phyloP scores from a whole-genome alignment of 1,284 basidiomycete genomes.

The Puccinia hordei region DNA sequence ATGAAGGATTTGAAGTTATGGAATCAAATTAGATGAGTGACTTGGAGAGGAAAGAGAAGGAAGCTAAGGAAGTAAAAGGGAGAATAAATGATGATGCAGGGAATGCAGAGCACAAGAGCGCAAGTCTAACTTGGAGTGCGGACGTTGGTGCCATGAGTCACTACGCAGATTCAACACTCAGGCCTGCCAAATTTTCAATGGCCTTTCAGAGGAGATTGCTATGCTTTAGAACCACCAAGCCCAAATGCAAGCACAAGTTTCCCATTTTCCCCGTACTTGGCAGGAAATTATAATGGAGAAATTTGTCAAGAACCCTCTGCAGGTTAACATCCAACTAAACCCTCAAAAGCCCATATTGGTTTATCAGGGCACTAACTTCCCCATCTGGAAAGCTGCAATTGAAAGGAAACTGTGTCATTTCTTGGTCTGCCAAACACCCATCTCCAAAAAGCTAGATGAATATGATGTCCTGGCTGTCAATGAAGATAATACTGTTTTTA shows the following conservation, averaged over 20 bases:
- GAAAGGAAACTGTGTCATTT: neutral
- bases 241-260: neutral
- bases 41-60: no score
- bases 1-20: no score
- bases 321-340: neutral
- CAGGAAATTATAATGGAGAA: neutral
- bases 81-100: no score
- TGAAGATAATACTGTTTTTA: neutral
- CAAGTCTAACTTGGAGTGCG: no score
- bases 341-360: neutral
- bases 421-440: neutral
- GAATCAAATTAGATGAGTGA: no score
- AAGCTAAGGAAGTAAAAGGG: no score
- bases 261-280: neutral
- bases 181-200: neutral
- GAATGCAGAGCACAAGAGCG: no score
- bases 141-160: no score
- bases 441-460: neutral
- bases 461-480: neutral
- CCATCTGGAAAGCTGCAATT: neutral
- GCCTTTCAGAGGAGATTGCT: neutral
- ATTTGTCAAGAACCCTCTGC: neutral
- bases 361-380: neutral
- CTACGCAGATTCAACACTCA: no score
- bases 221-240: neutral